Evolutionary conservation across 495 filamentous ascomycete species (phyloP), one percentile per base, ranked within the genome.

Genomic region (Xylaria curta): DNA sequence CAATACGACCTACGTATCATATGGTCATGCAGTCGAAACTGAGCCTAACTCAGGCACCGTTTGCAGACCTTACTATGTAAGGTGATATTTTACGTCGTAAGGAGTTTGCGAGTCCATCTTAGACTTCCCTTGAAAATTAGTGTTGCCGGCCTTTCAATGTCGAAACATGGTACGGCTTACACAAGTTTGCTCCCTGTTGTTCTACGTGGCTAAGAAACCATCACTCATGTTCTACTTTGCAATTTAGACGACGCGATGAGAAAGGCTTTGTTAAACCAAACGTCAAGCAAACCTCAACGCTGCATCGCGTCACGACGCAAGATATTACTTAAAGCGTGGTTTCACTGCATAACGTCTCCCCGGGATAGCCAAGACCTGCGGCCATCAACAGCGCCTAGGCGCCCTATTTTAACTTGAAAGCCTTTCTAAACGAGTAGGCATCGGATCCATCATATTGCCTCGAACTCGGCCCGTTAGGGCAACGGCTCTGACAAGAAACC

Each of bases 361-460:
- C 4, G 33, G 15, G 33, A 36, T 1, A 59, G 66, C 56, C 65
- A 67, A 67, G 65, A 59, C 38, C 21, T 49, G 66, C 47, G 44
- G 24, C 54, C 40, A 47, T 4, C 54, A 28, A 31, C 47, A 56
- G 19, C 21, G 51, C 31, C 53, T 42, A 15, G 31, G 31, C 47
- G 44, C 24, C n/a, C 28, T 24, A 13, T 12, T 44, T 65, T 49
- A 19, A n/a, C 13, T 47, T 15, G n/a, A n/a, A 26, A 44, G 26
- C 49, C 44, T 26, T 42, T 21, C 24, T n/a, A 44, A 24, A 47
- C 61, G 71, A 78, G 68, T 51, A 71, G 69, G 69, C 69, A 68
- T 62, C 75, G 66, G 76, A 74, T 71, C 75, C 73, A 76, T 75
- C 73, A 78, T 75, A 72, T 74, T 75, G 70, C 73, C 69, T 76